phyloP scores from a whole-genome alignment of 148 eudicot species.

The Dysphania ambrosioides region DNA sequence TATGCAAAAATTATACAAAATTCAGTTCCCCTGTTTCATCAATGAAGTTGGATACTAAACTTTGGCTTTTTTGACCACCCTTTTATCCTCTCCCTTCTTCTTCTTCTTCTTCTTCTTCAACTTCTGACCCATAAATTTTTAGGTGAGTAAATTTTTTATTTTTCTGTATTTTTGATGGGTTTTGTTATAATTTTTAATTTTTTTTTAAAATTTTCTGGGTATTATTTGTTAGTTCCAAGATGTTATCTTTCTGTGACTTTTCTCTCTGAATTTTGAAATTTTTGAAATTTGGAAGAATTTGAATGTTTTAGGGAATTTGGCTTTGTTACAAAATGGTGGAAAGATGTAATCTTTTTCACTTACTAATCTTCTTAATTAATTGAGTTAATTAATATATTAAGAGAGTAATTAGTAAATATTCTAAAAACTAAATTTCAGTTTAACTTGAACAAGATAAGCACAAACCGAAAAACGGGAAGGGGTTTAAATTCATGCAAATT shows the following conservation, averaged over 20 bases:
- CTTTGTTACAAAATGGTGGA: slow-evolving; percentile 5
- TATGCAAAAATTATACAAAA: too few relatives aligned
- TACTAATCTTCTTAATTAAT: neutral
- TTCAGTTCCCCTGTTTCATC: slow-evolving; percentile 14
- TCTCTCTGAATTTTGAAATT: neutral
- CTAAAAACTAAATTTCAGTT: neutral
- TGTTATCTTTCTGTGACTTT: neutral
- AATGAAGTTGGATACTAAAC: slow-evolving; percentile 22
- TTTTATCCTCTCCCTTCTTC: too few relatives aligned
- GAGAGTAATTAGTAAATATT: too few relatives aligned
- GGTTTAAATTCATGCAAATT: slow-evolving; percentile 2
- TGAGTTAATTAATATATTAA: neutral
- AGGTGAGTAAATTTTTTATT: slow-evolving; percentile 10
- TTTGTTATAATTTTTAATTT: too few relatives aligned
- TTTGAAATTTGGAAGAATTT: neutral
- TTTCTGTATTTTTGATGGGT: too few relatives aligned
- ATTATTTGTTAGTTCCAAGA: neutral
- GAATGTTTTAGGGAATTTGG: slow-evolving; percentile 11
- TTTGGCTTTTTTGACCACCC: slow-evolving; percentile 25
- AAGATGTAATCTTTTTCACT: neutral
- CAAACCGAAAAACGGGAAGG: too few relatives aligned
- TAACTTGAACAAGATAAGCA: slow-evolving; percentile 8
- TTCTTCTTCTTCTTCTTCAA: too few relatives aligned
- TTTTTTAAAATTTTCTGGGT: neutral
- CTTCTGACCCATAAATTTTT: neutral